phyloP scores from a whole-genome alignment of 1,284 basidiomycete genomes.

The Heterobasidion parviporum region DNA sequence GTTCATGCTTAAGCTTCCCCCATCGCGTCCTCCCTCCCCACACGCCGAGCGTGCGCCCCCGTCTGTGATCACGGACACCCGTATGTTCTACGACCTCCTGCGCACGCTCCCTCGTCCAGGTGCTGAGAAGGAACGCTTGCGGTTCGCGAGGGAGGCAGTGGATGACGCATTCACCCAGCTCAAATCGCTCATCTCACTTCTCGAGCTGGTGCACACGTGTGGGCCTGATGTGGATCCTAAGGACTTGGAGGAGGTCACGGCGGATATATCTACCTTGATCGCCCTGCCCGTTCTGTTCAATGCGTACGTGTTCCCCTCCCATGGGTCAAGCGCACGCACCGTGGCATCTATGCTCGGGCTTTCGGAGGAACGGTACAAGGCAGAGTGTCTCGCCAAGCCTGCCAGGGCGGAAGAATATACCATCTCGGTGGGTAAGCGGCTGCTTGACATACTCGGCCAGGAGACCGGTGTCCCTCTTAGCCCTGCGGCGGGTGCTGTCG shows the following conservation, averaged over 20 bases:
- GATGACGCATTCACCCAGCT: conserved; percentile 67
- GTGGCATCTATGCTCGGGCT: conserved; percentile 50
- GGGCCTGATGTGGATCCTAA: conserved; percentile 18
- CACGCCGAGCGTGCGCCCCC: conserved; percentile 26
- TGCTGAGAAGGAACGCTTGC: conserved; percentile 32
- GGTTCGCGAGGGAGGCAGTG: conserved; percentile 64
- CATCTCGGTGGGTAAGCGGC: conserved; percentile 43
- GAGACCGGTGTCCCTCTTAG: conserved; percentile 1
- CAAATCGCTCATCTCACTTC: conserved; percentile 42
- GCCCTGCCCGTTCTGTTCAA: conserved; percentile 59
- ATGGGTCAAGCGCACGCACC: conserved; percentile 23
- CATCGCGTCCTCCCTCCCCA: conserved; percentile 61
- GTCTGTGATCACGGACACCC: conserved; percentile 46
- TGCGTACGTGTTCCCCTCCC: conserved; percentile 18
- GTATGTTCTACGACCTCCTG: conserved; percentile 51
- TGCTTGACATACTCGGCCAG: conserved; percentile 29
- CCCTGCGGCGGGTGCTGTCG: conserved; percentile 5
- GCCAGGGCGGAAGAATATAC: conserved; percentile 69
- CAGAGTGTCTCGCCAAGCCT: conserved; percentile 62
- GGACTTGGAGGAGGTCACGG: conserved; percentile 37
- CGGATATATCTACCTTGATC: conserved; percentile 60
- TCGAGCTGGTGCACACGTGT: conserved; percentile 37
- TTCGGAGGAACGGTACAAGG: conserved; percentile 53
- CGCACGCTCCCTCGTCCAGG: conserved; percentile 53
- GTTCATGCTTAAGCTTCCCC: conserved; percentile 61